A percentile compares a stretch with the other conserved stretches of the same genome.
Conservation (phyloP, 2,329 filamentous ascomycete genomes). For the Colletotrichum costaricense region DNA sequence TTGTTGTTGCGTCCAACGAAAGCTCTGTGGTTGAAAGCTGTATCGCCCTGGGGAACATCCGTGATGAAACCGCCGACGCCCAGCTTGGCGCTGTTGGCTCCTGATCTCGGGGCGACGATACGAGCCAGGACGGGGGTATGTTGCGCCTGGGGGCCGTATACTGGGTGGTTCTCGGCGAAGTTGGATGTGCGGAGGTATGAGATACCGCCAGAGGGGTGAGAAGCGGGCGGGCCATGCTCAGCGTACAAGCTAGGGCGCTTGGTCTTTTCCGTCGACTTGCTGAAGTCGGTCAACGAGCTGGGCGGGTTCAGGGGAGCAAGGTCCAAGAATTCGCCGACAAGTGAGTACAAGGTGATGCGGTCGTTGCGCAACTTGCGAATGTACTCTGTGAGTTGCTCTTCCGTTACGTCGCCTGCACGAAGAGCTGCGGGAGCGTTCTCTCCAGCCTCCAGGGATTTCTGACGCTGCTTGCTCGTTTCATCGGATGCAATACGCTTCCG, state of each 20-base stretch:
- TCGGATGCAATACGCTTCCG: conserved; percentile 60
- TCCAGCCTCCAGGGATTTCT: conserved; percentile 53
- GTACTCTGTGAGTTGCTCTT: conserved; percentile 63
- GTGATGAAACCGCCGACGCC: conserved; percentile 68
- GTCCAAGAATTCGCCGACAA: conserved; percentile 71
- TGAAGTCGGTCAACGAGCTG: conserved; percentile 43
- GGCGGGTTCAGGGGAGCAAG: conserved; percentile 62
- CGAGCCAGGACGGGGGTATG: conserved; percentile 62
- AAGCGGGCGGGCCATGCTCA: conserved; percentile 65
- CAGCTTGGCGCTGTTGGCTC: conserved; percentile 52
- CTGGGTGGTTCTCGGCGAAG: conserved; percentile 68
- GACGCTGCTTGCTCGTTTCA: conserved; percentile 51
- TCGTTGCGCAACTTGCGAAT: conserved; percentile 65
- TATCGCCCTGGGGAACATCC: conserved; percentile 54
- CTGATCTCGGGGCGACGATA: conserved; percentile 58
- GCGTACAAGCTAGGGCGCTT: conserved; percentile 57
- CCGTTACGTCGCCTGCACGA: conserved; percentile 55
- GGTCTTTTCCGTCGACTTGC: conserved; percentile 38
- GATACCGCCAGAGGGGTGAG: conserved; percentile 71
- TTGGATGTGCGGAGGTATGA: conserved; percentile 69
- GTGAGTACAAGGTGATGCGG: conserved; percentile 60
- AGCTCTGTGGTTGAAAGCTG: conserved; percentile 51
- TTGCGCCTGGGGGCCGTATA: conserved; percentile 68
- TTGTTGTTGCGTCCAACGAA: conserved; percentile 23
- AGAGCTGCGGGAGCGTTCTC: conserved; percentile 44